phyloP scores from a whole-genome alignment of 169 alveolate species.

The Perkinsus olseni region DNA sequence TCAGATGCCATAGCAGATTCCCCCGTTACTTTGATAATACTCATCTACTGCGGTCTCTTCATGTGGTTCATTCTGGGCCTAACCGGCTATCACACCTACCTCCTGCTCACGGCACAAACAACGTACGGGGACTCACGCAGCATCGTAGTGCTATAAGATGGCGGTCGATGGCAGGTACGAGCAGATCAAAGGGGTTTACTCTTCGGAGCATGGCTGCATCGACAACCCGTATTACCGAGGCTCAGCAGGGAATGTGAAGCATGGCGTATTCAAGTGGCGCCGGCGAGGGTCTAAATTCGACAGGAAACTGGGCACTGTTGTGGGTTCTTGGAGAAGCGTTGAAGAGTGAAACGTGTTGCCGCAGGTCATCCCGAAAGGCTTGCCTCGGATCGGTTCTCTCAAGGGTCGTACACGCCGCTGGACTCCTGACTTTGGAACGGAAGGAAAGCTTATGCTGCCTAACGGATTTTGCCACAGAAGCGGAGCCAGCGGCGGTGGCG shows the following conservation, averaged over 20 bases:
- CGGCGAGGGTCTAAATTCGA: neutral
- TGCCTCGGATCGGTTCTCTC: neutral
- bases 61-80: conserved; percentile 5
- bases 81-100: conserved; percentile 4
- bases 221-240: neutral
- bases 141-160: too few relatives aligned
- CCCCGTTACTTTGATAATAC: neutral
- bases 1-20: neutral
- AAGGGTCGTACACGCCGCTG: neutral
- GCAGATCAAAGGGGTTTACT: neutral
- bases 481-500: neutral
- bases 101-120: neutral
- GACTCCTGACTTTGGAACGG: neutral
- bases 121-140: neutral
- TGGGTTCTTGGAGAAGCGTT: neutral
- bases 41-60: neutral
- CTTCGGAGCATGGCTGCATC: neutral
- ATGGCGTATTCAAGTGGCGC: neutral
- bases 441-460: neutral
- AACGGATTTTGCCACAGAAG: neutral
- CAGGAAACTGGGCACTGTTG: neutral
- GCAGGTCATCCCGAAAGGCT: neutral
- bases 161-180: too few relatives aligned
- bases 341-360: neutral
- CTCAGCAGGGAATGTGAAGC: neutral